Conservation (phyloP, 352 stramenopile species). For the Pythium graminicola region DNA sequence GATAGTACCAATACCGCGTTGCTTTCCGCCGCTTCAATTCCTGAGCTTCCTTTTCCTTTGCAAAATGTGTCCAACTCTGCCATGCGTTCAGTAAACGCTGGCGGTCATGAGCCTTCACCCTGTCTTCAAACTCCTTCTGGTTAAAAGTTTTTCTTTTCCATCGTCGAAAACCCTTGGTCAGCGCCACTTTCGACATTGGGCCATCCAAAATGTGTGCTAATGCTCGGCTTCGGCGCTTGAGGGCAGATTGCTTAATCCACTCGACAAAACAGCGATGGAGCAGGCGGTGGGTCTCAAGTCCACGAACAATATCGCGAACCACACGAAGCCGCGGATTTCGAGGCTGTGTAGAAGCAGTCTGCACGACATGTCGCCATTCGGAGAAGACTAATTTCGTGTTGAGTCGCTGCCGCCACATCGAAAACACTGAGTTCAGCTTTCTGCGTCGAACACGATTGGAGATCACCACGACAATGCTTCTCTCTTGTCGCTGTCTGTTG, state of each 20-base stretch:
- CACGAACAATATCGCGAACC: constrained; percentile 3
- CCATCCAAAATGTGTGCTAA: constrained; percentile 8
- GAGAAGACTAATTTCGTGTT: constrained; percentile 17
- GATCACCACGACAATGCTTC: constrained; percentile 9
- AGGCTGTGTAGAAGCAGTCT: background rate
- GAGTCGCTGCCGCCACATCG: constrained; percentile 19
- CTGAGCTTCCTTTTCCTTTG: constrained; percentile 5
- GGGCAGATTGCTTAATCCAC: constrained; percentile 5
- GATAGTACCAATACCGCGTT: constrained; percentile 17
- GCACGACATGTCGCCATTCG: constrained; percentile 9
- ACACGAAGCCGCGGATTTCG: background rate
- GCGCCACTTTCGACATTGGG: background rate
- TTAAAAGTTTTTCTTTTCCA: background rate
- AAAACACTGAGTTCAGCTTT: constrained; percentile 4
- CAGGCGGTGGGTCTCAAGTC: background rate
- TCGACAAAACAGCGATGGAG: constrained; percentile 8
- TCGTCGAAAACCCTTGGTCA: background rate
- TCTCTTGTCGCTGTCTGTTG: constrained; percentile 1
- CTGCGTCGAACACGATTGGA: constrained; percentile 7
- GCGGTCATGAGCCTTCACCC: background rate
- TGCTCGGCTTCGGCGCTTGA: background rate
- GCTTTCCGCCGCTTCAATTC: constrained; percentile 9
- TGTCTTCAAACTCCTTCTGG: background rate
- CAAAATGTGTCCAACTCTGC: constrained; percentile 6
- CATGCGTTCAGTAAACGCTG: constrained; percentile 1